phyloP scores from a whole-genome alignment of 495 filamentous ascomycete genomes.

The Aspergillus asperescens region DNA sequence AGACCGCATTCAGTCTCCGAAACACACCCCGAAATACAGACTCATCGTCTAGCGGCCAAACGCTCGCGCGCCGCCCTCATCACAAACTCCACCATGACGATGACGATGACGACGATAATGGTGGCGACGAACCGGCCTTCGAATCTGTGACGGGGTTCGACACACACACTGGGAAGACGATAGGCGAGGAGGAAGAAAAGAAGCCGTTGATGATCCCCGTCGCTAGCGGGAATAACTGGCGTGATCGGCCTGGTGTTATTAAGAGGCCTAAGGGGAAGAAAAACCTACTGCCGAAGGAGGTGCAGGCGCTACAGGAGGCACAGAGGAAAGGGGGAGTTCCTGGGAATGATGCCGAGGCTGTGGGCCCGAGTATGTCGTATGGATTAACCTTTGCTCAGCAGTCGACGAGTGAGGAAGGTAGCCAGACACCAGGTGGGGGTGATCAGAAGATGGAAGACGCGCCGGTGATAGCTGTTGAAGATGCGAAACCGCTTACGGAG shows the following conservation, averaged over 20 bases:
- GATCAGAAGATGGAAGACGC: conserved; percentile 31
- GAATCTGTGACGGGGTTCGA: conserved; percentile 60
- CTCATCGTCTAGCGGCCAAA: conserved; percentile 10
- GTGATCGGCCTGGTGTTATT: conserved; percentile 47
- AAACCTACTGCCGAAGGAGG: conserved; percentile 48
- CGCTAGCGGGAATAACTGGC: conserved; percentile 68
- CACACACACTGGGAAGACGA: conserved; percentile 48
- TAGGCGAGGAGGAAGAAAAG: conserved; percentile 37
- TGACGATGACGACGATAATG: conserved; percentile 41
- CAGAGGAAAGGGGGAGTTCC: conserved; percentile 29
- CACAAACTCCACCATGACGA: conserved; percentile 32
- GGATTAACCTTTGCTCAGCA: conserved; percentile 43
- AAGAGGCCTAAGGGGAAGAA: conserved; percentile 43
- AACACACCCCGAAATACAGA: conserved; percentile 18
- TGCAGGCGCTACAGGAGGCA: conserved; percentile 42
- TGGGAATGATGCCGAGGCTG: conserved; percentile 32
- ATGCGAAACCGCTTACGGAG: conserved; percentile 44
- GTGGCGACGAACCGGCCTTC: conserved; percentile 26
- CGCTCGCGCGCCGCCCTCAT: conserved; percentile 35
- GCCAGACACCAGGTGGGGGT: conserved; percentile 22
- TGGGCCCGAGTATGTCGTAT: conserved; percentile 38
- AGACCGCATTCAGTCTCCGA: conserved; percentile 34
- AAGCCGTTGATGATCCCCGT: conserved; percentile 59
- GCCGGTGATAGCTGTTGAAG: conserved; percentile 1
- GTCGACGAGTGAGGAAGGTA: conserved; percentile 14